A percentile compares a stretch with the other conserved stretches of the same genome.
Conservation (phyloP, 2,329 filamentous ascomycete species). For the Talaromyces pinophilus region DNA sequence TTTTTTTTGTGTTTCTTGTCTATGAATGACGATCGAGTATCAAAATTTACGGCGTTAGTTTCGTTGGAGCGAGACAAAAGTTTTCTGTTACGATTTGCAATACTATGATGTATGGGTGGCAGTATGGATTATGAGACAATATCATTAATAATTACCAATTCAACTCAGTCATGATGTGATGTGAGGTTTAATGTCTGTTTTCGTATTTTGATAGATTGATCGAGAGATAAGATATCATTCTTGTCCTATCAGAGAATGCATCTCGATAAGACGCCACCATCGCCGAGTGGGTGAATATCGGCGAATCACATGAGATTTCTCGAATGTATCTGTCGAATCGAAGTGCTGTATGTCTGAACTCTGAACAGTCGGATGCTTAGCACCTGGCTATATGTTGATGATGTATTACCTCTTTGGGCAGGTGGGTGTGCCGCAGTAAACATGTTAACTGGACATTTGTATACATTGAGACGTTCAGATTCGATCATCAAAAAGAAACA, state of each 20-base stretch:
- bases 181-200: too few species aligned
- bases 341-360: not conserved
- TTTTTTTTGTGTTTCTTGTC: not conserved
- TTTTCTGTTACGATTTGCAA: not conserved
- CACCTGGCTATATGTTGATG: not conserved
- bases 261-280: conserved; percentile 6
- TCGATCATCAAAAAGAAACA: too few species aligned
- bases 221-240: not conserved
- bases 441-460: not conserved
- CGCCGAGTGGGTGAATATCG: not conserved
- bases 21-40: conserved; percentile 8
- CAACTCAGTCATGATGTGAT: not conserved
- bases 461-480: not conserved
- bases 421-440: not conserved
- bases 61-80: not conserved
- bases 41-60: conserved; percentile 9
- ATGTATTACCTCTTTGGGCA: conserved; percentile 1
- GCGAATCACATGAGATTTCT: not conserved
- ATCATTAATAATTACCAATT: conserved; percentile 4
- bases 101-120: not conserved
- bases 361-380: not conserved
- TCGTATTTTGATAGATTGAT: too few species aligned
- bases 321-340: not conserved
- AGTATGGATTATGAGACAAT: not conserved
- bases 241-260: not conserved